Evolutionary conservation across 148 eudicot species (phyloP).

Genomic region (Rhododendron ferrugineum): DNA sequence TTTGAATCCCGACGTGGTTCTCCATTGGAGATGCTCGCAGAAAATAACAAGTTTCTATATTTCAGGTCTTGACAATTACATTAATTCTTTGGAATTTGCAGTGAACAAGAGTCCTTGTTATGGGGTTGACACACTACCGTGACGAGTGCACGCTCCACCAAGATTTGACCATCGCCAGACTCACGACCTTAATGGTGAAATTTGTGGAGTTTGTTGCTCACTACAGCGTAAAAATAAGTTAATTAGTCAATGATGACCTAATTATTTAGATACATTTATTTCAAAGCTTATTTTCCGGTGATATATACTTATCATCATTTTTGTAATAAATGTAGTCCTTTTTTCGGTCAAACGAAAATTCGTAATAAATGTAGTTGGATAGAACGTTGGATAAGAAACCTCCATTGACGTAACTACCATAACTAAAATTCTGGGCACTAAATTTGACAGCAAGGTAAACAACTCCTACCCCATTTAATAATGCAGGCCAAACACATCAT

Average conservation of each 20-base stretch:
- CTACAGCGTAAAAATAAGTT: not conserved
- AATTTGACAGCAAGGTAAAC: not conserved
- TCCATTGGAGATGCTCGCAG: no score
- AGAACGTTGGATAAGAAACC: not conserved
- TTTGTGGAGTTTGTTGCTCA: not conserved
- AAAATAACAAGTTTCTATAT: no score
- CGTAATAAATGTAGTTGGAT: not conserved
- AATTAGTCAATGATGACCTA: not conserved
- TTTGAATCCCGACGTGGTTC: no score
- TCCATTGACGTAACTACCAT: not conserved
- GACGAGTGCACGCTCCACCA: not conserved
- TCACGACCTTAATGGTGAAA: not conserved
- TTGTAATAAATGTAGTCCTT: not conserved
- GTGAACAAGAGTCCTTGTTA: not conserved
- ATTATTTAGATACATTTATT: not conserved
- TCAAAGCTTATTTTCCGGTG: not conserved
- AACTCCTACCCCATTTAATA: not conserved
- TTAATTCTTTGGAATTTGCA: not conserved
- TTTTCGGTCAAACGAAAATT: no score
- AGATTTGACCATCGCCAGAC: not conserved
- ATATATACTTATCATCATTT: not conserved
- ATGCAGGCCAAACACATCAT: not conserved
- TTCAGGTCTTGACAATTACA: no score
- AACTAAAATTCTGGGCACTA: not conserved
- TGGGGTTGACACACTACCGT: no score